A percentile compares a stretch with the other conserved stretches of the same genome.
Evolutionary conservation across 805 yeast genomes (phyloP).

Genomic region (Wickerhamomyces ciferrii): DNA sequence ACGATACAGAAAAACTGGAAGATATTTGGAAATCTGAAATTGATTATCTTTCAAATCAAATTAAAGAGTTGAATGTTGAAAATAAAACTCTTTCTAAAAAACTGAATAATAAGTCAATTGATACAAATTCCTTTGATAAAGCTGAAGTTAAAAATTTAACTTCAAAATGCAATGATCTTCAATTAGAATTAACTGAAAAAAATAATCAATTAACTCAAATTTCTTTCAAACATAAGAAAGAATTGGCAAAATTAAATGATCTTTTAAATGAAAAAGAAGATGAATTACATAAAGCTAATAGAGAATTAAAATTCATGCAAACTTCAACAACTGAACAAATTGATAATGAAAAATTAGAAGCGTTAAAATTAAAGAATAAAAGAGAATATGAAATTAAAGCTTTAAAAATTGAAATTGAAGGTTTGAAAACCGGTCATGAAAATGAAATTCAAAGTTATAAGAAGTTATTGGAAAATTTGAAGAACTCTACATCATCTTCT

Average conservation of each 20-base stretch:
- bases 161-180: slow-evolving; percentile 27
- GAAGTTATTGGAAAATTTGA: slow-evolving; percentile 15
- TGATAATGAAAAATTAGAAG: slow-evolving; percentile 31
- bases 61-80: slow-evolving; percentile 31
- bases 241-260: slow-evolving; percentile 16
- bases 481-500: too few species aligned
- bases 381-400: slow-evolving; percentile 34
- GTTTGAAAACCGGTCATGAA: slow-evolving; percentile 29
- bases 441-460: slow-evolving; percentile 30
- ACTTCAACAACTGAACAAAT: slow-evolving; percentile 24
- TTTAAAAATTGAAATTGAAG: slow-evolving; percentile 32
- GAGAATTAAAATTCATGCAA: slow-evolving; percentile 28
- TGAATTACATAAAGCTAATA: slow-evolving; percentile 27
- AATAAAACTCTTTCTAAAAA: slow-evolving; percentile 31
- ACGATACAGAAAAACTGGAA: slow-evolving; percentile 3
- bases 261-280: slow-evolving; percentile 31
- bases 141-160: slow-evolving; percentile 34
- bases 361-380: slow-evolving; percentile 28
- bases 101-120: slow-evolving; percentile 24
- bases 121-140: slow-evolving; percentile 24
- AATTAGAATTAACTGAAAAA: slow-evolving; percentile 21
- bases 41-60: slow-evolving; percentile 22
- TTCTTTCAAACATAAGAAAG: slow-evolving; percentile 14
- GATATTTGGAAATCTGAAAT: slow-evolving; percentile 25
- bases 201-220: slow-evolving; percentile 14